Conservation (phyloP, 1,284 basidiomycete genomes). For the Heterobasidion occidentale region DNA sequence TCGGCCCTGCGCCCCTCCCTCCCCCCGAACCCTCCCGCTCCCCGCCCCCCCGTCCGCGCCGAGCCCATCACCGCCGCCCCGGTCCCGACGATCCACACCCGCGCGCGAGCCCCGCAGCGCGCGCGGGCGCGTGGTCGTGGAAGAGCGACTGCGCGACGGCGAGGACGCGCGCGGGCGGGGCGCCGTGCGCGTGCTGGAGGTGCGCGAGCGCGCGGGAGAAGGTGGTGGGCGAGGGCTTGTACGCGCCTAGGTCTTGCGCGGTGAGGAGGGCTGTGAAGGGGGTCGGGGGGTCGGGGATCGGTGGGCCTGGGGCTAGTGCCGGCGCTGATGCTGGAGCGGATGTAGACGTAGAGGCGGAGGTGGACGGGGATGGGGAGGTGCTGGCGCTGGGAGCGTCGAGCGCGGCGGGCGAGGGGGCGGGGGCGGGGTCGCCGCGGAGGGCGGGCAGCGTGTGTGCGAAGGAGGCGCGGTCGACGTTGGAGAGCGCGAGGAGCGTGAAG, state of each 20-base stretch:
- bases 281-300: background rate
- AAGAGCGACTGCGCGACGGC: background rate
- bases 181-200: background rate
- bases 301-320: no score
- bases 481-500: constrained; percentile 64
- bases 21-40: background rate
- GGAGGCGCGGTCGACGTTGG: constrained; percentile 63
- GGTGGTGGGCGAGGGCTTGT: background rate
- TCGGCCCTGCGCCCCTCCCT: background rate
- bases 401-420: background rate
- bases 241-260: background rate
- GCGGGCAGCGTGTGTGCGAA: constrained; percentile 43
- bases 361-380: background rate
- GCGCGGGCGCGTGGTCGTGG: background rate
- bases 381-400: background rate
- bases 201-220: background rate
- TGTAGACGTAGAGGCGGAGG: no score
- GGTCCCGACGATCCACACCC: background rate
- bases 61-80: background rate
- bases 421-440: background rate
- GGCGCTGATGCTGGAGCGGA: no score
- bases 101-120: background rate
- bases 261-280: background rate
- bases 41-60: background rate
- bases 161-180: background rate